Evolutionary conservation across 345 rosid species (phyloP).

Genomic region (Xanthoceras sorbifolium): DNA sequence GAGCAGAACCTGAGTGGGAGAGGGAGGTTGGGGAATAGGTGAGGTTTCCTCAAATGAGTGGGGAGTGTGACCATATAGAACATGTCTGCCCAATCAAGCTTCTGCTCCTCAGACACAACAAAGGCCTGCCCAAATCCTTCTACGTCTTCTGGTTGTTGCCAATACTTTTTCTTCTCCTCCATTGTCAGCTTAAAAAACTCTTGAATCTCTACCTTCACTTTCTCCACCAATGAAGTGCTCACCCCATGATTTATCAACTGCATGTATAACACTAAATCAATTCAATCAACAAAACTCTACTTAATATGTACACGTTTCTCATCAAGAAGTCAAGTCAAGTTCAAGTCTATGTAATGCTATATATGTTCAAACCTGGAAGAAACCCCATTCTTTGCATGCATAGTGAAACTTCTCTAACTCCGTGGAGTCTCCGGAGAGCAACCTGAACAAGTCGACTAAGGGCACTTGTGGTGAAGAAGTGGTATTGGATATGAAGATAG

Average conservation of each 20-base stretch:
- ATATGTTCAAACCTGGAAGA: slow-evolving; percentile 20
- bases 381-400: slow-evolving; percentile 32
- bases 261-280: not conserved
- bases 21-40: slow-evolving; percentile 24
- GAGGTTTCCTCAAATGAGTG: slow-evolving; percentile 7
- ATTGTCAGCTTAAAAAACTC: slow-evolving; percentile 23
- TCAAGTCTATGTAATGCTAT: no score
- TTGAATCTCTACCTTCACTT: slow-evolving; percentile 15
- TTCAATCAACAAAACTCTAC: not conserved
- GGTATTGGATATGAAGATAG: not conserved
- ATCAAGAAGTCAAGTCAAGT: no score
- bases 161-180: slow-evolving; percentile 23
- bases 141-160: slow-evolving; percentile 13
- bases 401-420: slow-evolving; percentile 22
- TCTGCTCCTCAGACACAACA: slow-evolving; percentile 13
- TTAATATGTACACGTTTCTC: no score
- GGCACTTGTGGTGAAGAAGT: slow-evolving; percentile 11
- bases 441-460: slow-evolving; percentile 15
- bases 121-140: not conserved
- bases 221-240: slow-evolving; percentile 16
- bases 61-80: not conserved
- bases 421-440: slow-evolving; percentile 3
- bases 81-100: slow-evolving; percentile 2
- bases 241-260: slow-evolving; percentile 33
- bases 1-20: not conserved